A percentile compares a stretch with the other conserved stretches of the same genome.
These are phyloP conservation scores for Cronartium ribicola DNA, from an alignment of 1,284 basidiomycete species.

Conservation along the genomic window DNA sequence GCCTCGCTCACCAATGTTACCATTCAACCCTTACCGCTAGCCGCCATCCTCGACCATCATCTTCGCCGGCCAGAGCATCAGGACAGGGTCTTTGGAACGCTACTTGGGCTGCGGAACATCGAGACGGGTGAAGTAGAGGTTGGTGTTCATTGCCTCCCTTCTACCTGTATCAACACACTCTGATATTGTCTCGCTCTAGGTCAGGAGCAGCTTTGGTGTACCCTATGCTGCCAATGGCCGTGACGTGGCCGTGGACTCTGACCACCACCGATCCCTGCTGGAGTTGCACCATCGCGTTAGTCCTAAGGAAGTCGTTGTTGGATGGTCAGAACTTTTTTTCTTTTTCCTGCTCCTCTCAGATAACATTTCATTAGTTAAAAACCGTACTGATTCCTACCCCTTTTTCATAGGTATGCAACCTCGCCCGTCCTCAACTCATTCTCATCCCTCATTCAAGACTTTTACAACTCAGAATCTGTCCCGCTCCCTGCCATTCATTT, in stretches of 20 bases:
- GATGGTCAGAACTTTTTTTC: slow-evolving; percentile 62
- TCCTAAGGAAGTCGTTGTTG: slow-evolving; percentile 80
- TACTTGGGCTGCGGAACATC: slow-evolving; percentile 79
- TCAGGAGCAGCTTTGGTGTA: slow-evolving; percentile 39
- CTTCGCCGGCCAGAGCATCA: slow-evolving; percentile 76
- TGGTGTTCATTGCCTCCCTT: slow-evolving; percentile 60
- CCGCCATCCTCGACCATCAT: slow-evolving; percentile 95
- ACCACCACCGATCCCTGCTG: slow-evolving; percentile 89
- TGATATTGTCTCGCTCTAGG: slow-evolving; percentile 10
- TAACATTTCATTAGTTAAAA: background rate
- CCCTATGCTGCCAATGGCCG: slow-evolving; percentile 39
- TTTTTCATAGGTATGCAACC: slow-evolving; percentile 71
- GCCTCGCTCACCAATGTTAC: slow-evolving; percentile 57
- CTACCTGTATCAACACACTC: slow-evolving; percentile 7
- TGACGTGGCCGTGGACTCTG: slow-evolving; percentile 87
- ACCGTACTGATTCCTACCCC: slow-evolving; percentile 1
- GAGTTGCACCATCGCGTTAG: slow-evolving; percentile 80
- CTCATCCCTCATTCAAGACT: slow-evolving; percentile 97
- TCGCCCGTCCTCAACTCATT: slow-evolving; percentile 87
- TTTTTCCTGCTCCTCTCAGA: background rate
- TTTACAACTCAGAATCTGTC: slow-evolving; percentile 86
- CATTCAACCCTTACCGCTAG: slow-evolving; percentile 86
- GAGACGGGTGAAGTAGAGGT: slow-evolving; percentile 64
- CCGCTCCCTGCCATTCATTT: slow-evolving; percentile 88
- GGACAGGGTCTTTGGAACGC: slow-evolving; percentile 89